Evolutionary conservation across 371 early-diverging fungal genomes (phyloP), one percentile per base, ranked within the genome.

Genomic region (Rhizopus arrhizus): DNA sequence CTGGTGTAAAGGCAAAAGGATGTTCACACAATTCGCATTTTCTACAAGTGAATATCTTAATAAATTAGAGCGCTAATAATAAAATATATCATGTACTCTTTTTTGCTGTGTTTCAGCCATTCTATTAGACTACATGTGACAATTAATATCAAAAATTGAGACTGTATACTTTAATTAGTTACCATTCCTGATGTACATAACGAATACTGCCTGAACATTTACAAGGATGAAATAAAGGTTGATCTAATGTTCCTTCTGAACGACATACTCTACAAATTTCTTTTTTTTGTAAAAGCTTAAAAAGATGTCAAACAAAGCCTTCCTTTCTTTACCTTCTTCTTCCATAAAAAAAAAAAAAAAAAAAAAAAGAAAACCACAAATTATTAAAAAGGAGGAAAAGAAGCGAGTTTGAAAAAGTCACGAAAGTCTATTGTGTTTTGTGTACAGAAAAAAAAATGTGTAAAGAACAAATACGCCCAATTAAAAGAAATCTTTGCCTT

Each of bases 191-290:
- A 69, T 96, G 96, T 31, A 96, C 91, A 82, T 83, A 89, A 50
- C 85, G 84, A 75, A 96, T 96, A 71, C 91, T 91, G 22, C 97
- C 97, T 11, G 95, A 86, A 81, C 97, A 96, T 76, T 91, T 91
- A 77, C 97, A 96, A 7, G 97, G 97, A 71, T 92, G 84, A 72
- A 88, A 95, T 40, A 96, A 80, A 32, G 95, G 96, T 50, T 92
- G 86, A 4, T 91, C 91, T 4, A 71, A 66, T 12, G 92, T 89
- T 12, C 76, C 89, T 48, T 89, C 91, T 42, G 86, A 81, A 28
- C 96, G 92, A 58, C 97, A 96, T 13, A 96, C 95, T 66, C 97
- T 88, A 75, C 97, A 96, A 45, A 95, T 89, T 67, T 90, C 87
- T 54, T 46, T 5, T 40, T 10, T 40, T 40, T 40, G 2, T 22